Base-by-base conservation (phyloP, 768 basidiomycete genomes). In the Suillus decipiens region DNA sequence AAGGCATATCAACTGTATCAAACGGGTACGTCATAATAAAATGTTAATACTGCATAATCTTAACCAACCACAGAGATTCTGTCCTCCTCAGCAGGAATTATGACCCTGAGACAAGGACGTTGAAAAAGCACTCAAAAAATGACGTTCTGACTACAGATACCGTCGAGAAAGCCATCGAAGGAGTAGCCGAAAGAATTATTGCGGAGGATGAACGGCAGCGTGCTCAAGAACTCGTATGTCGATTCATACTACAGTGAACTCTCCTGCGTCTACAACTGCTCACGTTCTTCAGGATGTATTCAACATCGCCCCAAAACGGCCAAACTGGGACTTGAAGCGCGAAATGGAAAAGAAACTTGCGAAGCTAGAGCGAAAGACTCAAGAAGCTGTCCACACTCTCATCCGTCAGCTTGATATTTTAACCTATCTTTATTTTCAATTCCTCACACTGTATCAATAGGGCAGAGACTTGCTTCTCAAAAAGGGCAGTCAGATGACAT, bases 251-350 rank as follows among this genome's bases (percentile, higher is more conserved):
- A 31, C 48, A 58, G 48, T 19, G 24, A 41, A 56, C 59, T 66
- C 59, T 66, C 28, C 41, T 54, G 39, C 56, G 45, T 60, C 17
- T 43, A 17, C 47, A n/a, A 33, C 12, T 7, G 41, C 48, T 62
- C 61, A 62, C 45, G 41, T 53, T 60, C 65, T 45, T 48, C 56
- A 96, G 95, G 93, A 96, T 73, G 81, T 97, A 51, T 93, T 97
- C 74, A 99, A 97, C 72, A 99, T 99, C 68, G 96, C 95, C 28
- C 97, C 97, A 4, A 98, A 96, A 82, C 85, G 95, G 54, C 89
- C 93, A 11, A 99, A 96, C 76, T 96, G 95, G 95, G 95, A 96
- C 74, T 80, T 97, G 70, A 96, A 95, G 75, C 86, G 95, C 62
- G 95, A 98, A 70, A 87, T 96, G 78, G 93, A 96, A 62, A 93